These are phyloP conservation scores for Fusarium sp. DNA, from an alignment of 2,329 filamentous ascomycete species.

Conservation along the genomic window DNA sequence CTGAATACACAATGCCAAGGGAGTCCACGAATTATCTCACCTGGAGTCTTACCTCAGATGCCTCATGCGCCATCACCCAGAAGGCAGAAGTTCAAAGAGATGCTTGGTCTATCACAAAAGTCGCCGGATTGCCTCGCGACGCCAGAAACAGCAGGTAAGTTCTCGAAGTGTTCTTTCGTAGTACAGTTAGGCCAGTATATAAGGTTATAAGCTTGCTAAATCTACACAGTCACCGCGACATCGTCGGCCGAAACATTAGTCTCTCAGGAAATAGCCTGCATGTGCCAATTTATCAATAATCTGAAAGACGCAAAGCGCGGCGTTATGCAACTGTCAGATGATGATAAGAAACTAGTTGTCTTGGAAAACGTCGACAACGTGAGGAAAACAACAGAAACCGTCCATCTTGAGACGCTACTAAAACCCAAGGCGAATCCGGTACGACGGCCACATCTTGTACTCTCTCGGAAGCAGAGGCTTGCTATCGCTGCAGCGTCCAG, in stretches of 20 bases:
- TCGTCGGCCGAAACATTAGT: rapidly evolving
- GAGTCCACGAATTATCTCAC: not conserved
- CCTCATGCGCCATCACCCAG: too few species aligned
- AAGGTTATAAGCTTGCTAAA: rapidly evolving
- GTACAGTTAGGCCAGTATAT: not conserved
- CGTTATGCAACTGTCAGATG: rapidly evolving
- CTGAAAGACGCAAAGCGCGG: not conserved
- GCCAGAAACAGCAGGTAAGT: not conserved
- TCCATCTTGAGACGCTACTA: not conserved
- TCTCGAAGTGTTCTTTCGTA: not conserved
- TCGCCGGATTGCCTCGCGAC: not conserved
- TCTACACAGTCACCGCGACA: rapidly evolving
- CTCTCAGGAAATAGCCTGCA: not conserved
- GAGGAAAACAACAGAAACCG: not conserved
- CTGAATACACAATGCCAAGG: not conserved
- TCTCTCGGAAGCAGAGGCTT: not conserved
- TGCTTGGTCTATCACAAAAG: not conserved
- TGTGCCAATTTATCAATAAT: not conserved
- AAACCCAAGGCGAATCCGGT: not conserved
- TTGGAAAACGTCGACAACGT: not conserved
- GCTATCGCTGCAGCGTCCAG: not conserved
- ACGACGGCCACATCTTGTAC: not conserved
- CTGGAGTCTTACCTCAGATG: not conserved
- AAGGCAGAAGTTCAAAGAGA: not conserved
- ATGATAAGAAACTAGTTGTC: not conserved